phyloP scores from a whole-genome alignment of 495 filamentous ascomycete genomes.

The Neurospora pannonica region DNA sequence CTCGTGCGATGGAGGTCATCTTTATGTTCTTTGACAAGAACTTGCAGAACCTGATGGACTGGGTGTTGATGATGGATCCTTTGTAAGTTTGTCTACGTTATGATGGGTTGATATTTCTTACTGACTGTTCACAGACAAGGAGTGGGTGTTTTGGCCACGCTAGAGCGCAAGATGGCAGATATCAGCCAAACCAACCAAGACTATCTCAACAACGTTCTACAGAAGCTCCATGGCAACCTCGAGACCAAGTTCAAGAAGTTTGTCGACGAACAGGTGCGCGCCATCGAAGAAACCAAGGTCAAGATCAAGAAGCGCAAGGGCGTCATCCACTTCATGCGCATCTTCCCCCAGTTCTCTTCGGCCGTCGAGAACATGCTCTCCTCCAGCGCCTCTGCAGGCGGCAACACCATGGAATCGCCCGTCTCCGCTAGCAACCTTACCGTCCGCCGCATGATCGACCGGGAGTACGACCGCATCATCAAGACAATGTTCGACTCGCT shows the following conservation, averaged over 20 bases:
- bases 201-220: slow-evolving; percentile 68
- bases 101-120: background rate
- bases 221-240: slow-evolving; percentile 69
- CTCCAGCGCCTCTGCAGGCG: slow-evolving; percentile 22
- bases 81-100: slow-evolving; percentile 53
- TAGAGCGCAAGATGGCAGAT: slow-evolving; percentile 66
- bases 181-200: slow-evolving; percentile 86
- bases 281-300: slow-evolving; percentile 97
- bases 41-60: slow-evolving; percentile 72
- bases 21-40: slow-evolving; percentile 74
- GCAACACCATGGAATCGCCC: background rate
- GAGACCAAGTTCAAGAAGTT: slow-evolving; percentile 75
- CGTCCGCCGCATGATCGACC: slow-evolving; percentile 68
- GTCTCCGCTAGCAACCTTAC: slow-evolving; percentile 27
- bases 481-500: slow-evolving; percentile 95
- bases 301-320: slow-evolving; percentile 98
- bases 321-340: slow-evolving; percentile 86
- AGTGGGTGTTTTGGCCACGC: slow-evolving; percentile 71
- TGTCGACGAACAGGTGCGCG: slow-evolving; percentile 86
- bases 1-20: slow-evolving; percentile 76
- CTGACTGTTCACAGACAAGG: slow-evolving; percentile 54
- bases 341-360: slow-evolving; percentile 76
- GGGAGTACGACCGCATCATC: slow-evolving; percentile 80
- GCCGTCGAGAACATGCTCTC: slow-evolving; percentile 76
- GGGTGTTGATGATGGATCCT: slow-evolving; percentile 70